These are phyloP conservation scores for Didymella pinodella DNA, from an alignment of 2,329 filamentous ascomycete genomes.

Conservation along the genomic window DNA sequence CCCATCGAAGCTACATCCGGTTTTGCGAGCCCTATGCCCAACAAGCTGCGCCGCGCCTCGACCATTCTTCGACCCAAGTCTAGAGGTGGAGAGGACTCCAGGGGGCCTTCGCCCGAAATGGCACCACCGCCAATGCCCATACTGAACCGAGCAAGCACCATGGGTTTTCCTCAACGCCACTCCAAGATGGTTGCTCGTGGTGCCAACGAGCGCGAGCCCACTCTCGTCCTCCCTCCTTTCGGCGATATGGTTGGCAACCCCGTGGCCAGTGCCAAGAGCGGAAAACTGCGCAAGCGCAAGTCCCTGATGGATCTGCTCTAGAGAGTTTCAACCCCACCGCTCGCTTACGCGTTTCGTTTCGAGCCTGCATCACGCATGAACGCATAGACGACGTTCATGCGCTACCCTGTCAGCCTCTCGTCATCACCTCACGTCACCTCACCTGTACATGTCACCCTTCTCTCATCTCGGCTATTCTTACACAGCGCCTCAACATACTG, in stretches of 20 bases:
- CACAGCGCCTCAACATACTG: constrained; percentile 16
- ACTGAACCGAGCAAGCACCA: constrained; percentile 23
- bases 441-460: constrained; percentile 20
- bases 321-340: constrained; percentile 14
- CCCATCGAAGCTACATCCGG: constrained; percentile 34
- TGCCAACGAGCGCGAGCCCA: constrained; percentile 48
- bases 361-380: constrained; percentile 26
- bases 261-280: constrained; percentile 34
- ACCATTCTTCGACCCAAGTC: constrained; percentile 41
- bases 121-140: constrained; percentile 35
- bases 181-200: constrained; percentile 44
- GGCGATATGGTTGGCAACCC: constrained; percentile 31
- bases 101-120: constrained; percentile 36
- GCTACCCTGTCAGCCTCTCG: constrained; percentile 16
- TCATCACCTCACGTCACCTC: constrained; percentile 12
- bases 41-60: constrained; percentile 43
- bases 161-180: constrained; percentile 27
- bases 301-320: constrained; percentile 49
- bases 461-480: constrained; percentile 17
- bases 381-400: constrained; percentile 27
- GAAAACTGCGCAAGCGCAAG: constrained; percentile 47
- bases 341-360: constrained; percentile 32
- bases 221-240: constrained; percentile 45
- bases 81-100: constrained; percentile 24
- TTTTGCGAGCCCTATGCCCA: constrained; percentile 29